Evolutionary conservation across 371 early-diverging fungal genomes (phyloP), one percentile per base, ranked within the genome.

Genomic region (Rhizopus arrhizus): DNA sequence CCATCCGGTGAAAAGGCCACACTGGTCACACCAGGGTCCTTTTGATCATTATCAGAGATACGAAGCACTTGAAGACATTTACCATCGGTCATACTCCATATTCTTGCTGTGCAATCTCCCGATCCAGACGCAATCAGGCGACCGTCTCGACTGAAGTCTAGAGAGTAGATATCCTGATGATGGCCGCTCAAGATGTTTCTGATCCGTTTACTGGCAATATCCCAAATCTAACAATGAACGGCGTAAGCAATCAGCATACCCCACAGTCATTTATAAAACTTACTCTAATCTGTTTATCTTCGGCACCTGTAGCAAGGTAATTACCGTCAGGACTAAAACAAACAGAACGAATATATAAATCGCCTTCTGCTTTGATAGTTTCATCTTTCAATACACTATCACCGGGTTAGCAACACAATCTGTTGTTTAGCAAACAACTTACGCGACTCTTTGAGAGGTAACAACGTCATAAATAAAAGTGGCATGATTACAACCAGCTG

Each of bases 261-360:
- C 22, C 22, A 22, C 22, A 0, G 22, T 22, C 22, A 22, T 22
- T 22, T 22, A 22, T 2, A 46, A 43, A 0, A 43, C 66, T 61
- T 80, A 94, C 86, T 45, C 97, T 86, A 60, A 98, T 94, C 55
- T 92, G 87, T 68, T 87, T 94, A 69, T 99, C 99, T 71, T 98
- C 97, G 5, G 97, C 97, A 38, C 99, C 99, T 2, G 99, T 96
- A 12, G 98, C 99, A 34, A 99, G 82, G 62, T 75, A 91, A 49
- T 85, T 87, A 57, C 93, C 92, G 70, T 97, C 97, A 13, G 96
- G 96, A 64, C 95, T 95, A 68, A 99, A 99, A 74, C 94, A 94
- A 32, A 98, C 96, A 6, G 95, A 91, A 22, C 98, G 91, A 69
- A 98, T 94, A 65, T 98, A 98, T 38, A 95, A 74, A 75, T 97